Percentiles rank a stretch among this genome's conserved stretches.
Conservation (phyloP, 768 basidiomycete species). For the Suillus occidentalis region DNA sequence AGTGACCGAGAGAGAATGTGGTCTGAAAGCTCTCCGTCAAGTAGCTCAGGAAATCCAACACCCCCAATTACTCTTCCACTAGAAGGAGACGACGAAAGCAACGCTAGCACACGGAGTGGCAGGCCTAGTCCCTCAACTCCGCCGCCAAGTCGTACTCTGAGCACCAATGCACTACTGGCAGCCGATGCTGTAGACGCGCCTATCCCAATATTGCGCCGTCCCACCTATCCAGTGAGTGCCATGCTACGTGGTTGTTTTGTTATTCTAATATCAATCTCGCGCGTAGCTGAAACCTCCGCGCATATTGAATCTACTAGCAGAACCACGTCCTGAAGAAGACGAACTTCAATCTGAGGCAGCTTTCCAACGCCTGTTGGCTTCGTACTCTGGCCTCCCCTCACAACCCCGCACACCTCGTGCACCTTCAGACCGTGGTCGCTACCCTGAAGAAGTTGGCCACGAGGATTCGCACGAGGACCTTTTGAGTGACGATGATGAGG, state of each 20-base stretch:
- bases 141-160: conserved; percentile 48
- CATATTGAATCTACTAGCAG: conserved; percentile 65
- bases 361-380: conserved; percentile 76
- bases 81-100: conserved; percentile 36
- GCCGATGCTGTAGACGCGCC: conserved; percentile 33
- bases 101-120: conserved; percentile 9
- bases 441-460: conserved; percentile 74
- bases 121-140: conserved; percentile 40
- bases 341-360: conserved; percentile 86
- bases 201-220: conserved; percentile 41
- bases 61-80: conserved; percentile 55
- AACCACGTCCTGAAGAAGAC: conserved; percentile 71
- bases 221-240: conserved; percentile 60
- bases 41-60: conserved; percentile 70
- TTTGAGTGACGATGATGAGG: conserved; percentile 74
- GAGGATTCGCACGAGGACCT: conserved; percentile 64
- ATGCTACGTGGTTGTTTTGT: conserved; percentile 9
- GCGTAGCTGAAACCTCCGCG: conserved; percentile 68
- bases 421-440: conserved; percentile 71
- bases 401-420: conserved; percentile 69
- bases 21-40: conserved; percentile 64
- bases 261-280: conserved; percentile 22
- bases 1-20: conserved; percentile 68
- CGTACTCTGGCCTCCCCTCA: conserved; percentile 65
- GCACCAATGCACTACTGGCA: conserved; percentile 39